These are phyloP conservation scores for Boletus hoseneyae DNA, from an alignment of 1,284 basidiomycete genomes.

Conservation along the genomic window DNA sequence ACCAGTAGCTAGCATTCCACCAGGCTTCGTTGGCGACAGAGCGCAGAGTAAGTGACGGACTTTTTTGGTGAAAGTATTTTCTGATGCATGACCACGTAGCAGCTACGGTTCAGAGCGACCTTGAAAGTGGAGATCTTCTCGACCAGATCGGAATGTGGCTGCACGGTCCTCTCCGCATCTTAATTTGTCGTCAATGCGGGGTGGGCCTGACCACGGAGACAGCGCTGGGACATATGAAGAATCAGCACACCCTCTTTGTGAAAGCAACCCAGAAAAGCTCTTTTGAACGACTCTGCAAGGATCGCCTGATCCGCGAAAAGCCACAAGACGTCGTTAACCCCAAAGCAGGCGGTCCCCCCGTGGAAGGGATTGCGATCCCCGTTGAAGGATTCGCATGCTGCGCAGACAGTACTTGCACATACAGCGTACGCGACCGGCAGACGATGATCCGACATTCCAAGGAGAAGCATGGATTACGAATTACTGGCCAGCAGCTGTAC, in stretches of 20 bases:
- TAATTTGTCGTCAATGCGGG: slow-evolving; percentile 1
- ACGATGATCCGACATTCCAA: neutral
- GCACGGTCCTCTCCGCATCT: neutral
- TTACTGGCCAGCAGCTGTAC: neutral
- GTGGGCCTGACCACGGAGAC: slow-evolving; percentile 1
- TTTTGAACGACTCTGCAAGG: neutral
- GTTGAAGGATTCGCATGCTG: neutral
- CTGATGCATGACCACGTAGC: too few species aligned
- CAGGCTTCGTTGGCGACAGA: too few species aligned
- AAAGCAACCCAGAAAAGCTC: neutral
- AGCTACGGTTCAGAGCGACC: too few species aligned
- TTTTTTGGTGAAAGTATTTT: too few species aligned
- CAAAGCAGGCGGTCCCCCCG: neutral
- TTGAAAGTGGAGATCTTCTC: too few species aligned
- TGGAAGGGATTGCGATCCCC: neutral
- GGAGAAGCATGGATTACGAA: neutral
- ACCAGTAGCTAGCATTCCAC: too few species aligned
- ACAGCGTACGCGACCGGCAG: neutral
- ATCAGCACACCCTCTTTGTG: neutral
- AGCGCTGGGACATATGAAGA: neutral
- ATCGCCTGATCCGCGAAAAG: neutral
- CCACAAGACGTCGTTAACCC: neutral
- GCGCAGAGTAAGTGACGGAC: too few species aligned
- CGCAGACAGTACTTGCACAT: neutral
- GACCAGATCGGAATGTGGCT: slow-evolving; percentile 4